Evolutionary conservation across 2,329 filamentous ascomycete genomes (phyloP), one percentile per base, ranked within the genome.

Genomic region (Trichoderma gracile): DNA sequence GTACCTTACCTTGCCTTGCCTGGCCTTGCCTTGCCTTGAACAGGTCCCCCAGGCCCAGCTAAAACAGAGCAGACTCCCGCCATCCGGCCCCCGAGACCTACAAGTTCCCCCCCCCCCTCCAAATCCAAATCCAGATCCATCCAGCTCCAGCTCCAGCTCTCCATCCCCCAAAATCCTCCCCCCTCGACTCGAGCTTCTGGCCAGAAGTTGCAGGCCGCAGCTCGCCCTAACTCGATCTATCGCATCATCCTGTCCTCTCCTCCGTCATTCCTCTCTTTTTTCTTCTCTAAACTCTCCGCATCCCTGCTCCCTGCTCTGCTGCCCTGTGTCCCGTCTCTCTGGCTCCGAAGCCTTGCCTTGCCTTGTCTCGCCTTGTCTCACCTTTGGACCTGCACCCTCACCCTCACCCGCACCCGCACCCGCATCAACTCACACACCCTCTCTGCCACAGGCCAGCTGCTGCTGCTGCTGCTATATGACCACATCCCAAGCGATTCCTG

Each of bases 401-500:
- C 33, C 33, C 33, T 38, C 33, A 38, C 33, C 33, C 33, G 10
- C 33, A 38, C 12, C 33, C 12, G 33, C 33, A 38, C 33, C 33
- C 33, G 33, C 33, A 38, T 3, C 33, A 9, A 30, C 33, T 12
- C 33, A 38, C 33, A 38, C 33, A 38, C 33, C 33, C 33, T 38
- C 33, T 38, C 33, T 12, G 33, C 33, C 33, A 38, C 30, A 14
- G 33, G 3, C 33, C 2, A 7, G 27, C 27, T 27, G 27, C 27
- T 27, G 27, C 27, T 27, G 33, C 33, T 38, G 33, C 33, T 38
- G 33, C 33, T 38, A 38, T 38, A 38, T 38, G 33, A 38, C 33
- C 33, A 38, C 63, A 65, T 60, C 49, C 63, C 63, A 55, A 55
- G 50, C 63, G 54, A 56, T 55, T 65, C 55, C 33, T 50, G 10